phyloP scores from a whole-genome alignment of 176 grass and related monocot species.

The Cenchrus purpureus region DNA sequence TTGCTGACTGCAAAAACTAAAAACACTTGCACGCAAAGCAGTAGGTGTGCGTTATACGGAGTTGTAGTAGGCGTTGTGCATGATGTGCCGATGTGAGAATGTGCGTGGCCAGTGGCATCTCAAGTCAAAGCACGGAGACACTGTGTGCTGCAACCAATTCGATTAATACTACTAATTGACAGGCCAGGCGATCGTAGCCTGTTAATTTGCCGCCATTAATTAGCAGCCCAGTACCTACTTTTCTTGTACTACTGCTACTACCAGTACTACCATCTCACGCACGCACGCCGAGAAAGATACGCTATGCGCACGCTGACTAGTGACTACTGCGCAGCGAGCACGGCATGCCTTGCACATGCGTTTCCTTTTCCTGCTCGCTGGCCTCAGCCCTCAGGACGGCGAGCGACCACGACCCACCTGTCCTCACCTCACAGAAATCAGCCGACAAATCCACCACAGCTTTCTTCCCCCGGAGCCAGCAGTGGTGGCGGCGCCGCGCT shows the following conservation, averaged over 20 bases:
- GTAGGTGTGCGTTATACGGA: not conserved
- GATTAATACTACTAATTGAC: not conserved
- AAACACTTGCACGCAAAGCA: not conserved
- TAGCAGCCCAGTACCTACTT: not conserved
- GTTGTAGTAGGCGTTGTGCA: not conserved
- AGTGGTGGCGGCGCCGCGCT: not conserved
- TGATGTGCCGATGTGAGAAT: not conserved
- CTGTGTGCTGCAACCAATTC: not conserved
- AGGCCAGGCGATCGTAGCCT: not conserved
- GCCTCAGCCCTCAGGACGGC: not conserved
- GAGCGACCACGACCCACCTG: not conserved
- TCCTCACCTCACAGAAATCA: not conserved
- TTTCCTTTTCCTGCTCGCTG: slow-evolving; percentile 27
- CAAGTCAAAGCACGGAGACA: not conserved
- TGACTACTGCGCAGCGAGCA: not conserved
- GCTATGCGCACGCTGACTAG: not conserved
- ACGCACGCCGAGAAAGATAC: slow-evolving; percentile 40
- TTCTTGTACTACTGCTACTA: not conserved
- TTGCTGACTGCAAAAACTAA: not conserved
- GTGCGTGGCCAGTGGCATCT: not conserved
- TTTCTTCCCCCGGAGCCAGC: slow-evolving; percentile 5
- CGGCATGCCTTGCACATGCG: not conserved
- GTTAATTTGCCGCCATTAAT: slow-evolving; percentile 12
- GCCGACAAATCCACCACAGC: not conserved
- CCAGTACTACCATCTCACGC: not conserved